These are phyloP conservation scores for Botrytis hyacinthi DNA, from an alignment of 2,329 filamentous ascomycete species.

Conservation along the genomic window DNA sequence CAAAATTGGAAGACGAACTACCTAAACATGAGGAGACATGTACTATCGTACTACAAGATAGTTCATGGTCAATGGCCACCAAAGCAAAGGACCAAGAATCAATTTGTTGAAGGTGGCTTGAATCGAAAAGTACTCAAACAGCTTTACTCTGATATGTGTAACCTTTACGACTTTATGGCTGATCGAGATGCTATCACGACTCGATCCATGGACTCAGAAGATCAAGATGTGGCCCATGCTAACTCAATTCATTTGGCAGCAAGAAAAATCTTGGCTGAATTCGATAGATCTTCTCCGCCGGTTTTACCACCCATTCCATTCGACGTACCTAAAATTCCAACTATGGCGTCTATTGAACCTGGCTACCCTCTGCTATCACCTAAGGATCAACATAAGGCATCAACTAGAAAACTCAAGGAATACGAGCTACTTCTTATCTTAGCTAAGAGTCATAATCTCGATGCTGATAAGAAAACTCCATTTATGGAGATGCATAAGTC, in stretches of 20 bases:
- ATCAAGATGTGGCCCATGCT: constrained; percentile 50
- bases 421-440: constrained; percentile 75
- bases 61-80: constrained; percentile 81
- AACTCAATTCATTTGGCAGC: constrained; percentile 56
- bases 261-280: constrained; percentile 79
- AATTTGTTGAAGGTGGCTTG: constrained; percentile 79
- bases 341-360: constrained; percentile 61
- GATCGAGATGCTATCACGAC: constrained; percentile 77
- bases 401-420: constrained; percentile 69
- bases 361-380: constrained; percentile 62
- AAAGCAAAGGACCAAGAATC: constrained; percentile 85
- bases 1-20: constrained; percentile 80
- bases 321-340: constrained; percentile 77
- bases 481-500: constrained; percentile 69
- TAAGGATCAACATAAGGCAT: constrained; percentile 73
- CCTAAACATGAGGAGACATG: constrained; percentile 63
- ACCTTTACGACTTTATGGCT: constrained; percentile 83
- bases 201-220: constrained; percentile 61
- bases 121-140: constrained; percentile 80
- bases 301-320: constrained; percentile 90
- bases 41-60: constrained; percentile 62
- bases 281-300: constrained; percentile 83
- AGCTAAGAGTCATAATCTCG: constrained; percentile 78
- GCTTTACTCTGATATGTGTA: constrained; percentile 81
- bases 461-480: constrained; percentile 58